These are phyloP conservation scores for Macaranga tanarius DNA, from an alignment of 441 rosid species.

Conservation along the genomic window DNA sequence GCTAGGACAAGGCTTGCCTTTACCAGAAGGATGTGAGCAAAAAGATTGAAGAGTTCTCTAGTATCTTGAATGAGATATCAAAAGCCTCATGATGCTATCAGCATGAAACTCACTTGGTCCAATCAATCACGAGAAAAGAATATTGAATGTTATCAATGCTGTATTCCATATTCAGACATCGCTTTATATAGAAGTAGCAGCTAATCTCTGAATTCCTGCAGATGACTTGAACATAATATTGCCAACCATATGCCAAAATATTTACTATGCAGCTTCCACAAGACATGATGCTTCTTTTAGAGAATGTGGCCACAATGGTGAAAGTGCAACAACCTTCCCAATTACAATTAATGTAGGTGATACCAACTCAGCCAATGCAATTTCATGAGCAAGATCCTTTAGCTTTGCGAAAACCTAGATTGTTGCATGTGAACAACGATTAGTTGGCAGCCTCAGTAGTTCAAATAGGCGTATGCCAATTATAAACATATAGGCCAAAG, in stretches of 20 bases:
- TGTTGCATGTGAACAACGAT: conserved; percentile 8
- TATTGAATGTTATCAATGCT: not conserved
- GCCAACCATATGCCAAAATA: not conserved
- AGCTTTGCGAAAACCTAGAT: conserved; percentile 74
- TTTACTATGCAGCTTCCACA: conserved; percentile 40
- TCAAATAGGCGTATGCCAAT: not conserved
- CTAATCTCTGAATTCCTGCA: conserved; percentile 1
- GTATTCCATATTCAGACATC: not conserved
- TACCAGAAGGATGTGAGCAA: not conserved
- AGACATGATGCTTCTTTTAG: conserved; percentile 44
- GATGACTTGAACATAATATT: not conserved
- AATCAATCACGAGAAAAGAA: not conserved
- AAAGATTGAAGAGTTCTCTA: not conserved
- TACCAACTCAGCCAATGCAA: conserved; percentile 50
- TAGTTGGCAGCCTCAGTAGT: conserved; percentile 6
- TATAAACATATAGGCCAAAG: no score
- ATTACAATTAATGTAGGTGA: conserved; percentile 87
- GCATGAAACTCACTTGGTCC: not conserved
- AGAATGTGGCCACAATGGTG: conserved; percentile 73
- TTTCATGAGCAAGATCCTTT: conserved; percentile 67
- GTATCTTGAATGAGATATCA: not conserved
- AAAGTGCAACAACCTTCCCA: conserved; percentile 86
- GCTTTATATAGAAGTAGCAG: not conserved
- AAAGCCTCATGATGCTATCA: not conserved
- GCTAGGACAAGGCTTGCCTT: not conserved